Percentiles rank a stretch among this genome's conserved stretches.
These are phyloP conservation scores for Kwoniella pini DNA, from an alignment of 768 basidiomycete species.

Conservation along the genomic window DNA sequence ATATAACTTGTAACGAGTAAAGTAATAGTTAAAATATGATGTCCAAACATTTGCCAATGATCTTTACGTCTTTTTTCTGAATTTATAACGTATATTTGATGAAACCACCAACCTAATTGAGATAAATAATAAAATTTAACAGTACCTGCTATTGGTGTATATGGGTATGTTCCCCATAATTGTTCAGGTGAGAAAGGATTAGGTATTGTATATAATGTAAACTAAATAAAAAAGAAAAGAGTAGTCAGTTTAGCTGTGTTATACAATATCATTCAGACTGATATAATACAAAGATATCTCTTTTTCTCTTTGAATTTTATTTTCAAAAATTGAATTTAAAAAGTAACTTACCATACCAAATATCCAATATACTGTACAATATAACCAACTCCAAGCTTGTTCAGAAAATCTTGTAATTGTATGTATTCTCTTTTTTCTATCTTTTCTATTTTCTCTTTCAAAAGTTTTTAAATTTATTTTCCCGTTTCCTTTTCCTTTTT, in stretches of 20 bases:
- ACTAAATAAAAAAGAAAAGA: conserved; percentile 59
- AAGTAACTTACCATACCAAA: conserved; percentile 75
- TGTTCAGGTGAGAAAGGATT: conserved; percentile 64
- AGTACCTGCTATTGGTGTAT: conserved; percentile 72
- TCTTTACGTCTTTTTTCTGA: conserved; percentile 90
- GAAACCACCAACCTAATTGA: conserved; percentile 84
- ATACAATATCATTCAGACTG: too few species aligned
- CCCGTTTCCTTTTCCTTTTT: too few species aligned
- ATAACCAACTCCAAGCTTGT: conserved; percentile 86
- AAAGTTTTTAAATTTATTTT: neutral
- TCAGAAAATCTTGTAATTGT: conserved; percentile 87
- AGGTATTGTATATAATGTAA: conserved; percentile 73
- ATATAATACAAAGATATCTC: too few species aligned
- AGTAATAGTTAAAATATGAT: conserved; percentile 84
- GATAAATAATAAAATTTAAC: conserved; percentile 87
- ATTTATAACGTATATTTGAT: conserved; percentile 88
- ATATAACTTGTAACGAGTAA: conserved; percentile 78
- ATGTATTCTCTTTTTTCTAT: conserved; percentile 66
- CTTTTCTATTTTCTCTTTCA: conserved; percentile 53
- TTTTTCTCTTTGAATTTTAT: too few species aligned
- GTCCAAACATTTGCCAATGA: conserved; percentile 92
- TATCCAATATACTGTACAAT: conserved; percentile 72
- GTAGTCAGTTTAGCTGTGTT: too few species aligned
- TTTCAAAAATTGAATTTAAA: neutral
- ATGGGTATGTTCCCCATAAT: conserved; percentile 80